A percentile compares a stretch with the other conserved stretches of the same genome.
Conservation (phyloP, 495 filamentous ascomycete species). For the Symbiotaphrina buchneri region DNA sequence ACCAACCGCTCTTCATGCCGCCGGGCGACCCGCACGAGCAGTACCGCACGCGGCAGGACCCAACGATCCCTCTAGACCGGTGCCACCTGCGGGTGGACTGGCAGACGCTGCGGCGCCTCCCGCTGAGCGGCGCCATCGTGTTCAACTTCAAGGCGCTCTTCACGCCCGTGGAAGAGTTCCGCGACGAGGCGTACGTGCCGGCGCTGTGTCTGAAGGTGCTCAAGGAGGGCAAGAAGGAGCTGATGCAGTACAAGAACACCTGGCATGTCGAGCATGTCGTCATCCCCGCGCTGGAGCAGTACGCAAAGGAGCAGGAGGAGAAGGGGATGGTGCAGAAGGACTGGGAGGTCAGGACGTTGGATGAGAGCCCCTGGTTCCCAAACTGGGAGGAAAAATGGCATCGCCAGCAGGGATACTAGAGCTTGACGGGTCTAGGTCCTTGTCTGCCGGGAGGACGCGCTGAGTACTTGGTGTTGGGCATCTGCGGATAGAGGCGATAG, state of each 20-base stretch:
- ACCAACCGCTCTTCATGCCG: conserved; percentile 57
- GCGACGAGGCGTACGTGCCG: conserved; percentile 55
- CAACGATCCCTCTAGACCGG: conserved; percentile 30
- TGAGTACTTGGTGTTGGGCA: too few relatives aligned
- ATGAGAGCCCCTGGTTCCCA: conserved; percentile 62
- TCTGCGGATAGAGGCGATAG: too few relatives aligned
- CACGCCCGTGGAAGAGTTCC: conserved; percentile 49
- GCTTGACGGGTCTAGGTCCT: too few relatives aligned
- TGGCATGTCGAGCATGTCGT: conserved; percentile 66
- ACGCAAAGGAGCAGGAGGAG: conserved; percentile 44
- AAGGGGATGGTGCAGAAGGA: conserved; percentile 33
- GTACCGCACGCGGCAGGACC: conserved; percentile 29
- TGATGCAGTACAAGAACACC: conserved; percentile 74
- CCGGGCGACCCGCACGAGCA: conserved; percentile 45
- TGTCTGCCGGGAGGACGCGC: too few relatives aligned
- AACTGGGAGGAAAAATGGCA: conserved; percentile 77
- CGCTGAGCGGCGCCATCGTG: conserved; percentile 48
- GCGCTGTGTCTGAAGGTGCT: conserved; percentile 42
- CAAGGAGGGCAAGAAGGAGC: conserved; percentile 42
- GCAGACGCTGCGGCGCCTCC: conserved; percentile 72
- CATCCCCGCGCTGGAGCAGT: conserved; percentile 42
- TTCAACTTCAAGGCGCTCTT: conserved; percentile 92
- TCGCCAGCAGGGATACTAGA: conserved; percentile 44
- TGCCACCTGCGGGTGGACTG: conserved; percentile 70
- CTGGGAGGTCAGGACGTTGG: conserved; percentile 59